Evolutionary conservation across 2,329 filamentous ascomycete species (phyloP).

Genomic region (Teratosphaeria pseudoeucalypti): DNA sequence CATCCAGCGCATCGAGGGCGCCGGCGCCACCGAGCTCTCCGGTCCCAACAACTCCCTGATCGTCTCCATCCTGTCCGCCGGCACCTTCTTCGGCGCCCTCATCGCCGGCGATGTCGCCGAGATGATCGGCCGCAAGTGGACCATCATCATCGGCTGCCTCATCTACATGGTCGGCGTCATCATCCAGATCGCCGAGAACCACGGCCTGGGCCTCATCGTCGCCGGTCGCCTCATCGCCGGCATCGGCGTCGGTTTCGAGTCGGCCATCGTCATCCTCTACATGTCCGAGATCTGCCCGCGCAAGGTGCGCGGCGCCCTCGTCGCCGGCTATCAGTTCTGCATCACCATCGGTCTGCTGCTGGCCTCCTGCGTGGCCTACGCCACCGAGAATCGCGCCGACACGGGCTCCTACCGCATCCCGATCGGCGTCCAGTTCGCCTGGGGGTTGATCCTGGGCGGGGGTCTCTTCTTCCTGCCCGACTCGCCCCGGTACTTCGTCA

Average conservation of each 20-base stretch:
- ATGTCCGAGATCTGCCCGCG: slow-evolving; percentile 62
- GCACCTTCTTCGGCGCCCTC: slow-evolving; percentile 67
- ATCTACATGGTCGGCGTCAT: slow-evolving; percentile 50
- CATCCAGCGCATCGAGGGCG: slow-evolving; percentile 41
- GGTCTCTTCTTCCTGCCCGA: slow-evolving; percentile 73
- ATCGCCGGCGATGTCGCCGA: slow-evolving; percentile 71
- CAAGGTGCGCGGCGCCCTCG: slow-evolving; percentile 61
- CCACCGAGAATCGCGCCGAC: slow-evolving; percentile 50
- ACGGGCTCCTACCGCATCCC: slow-evolving; percentile 68
- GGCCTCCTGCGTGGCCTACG: slow-evolving; percentile 65
- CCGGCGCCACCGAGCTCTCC: slow-evolving; percentile 17
- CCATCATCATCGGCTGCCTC: slow-evolving; percentile 58
- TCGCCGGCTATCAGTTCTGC: slow-evolving; percentile 76
- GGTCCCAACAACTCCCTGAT: slow-evolving; percentile 46
- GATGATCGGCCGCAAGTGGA: slow-evolving; percentile 60
- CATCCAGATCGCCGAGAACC: slow-evolving; percentile 48
- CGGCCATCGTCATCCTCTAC: slow-evolving; percentile 72
- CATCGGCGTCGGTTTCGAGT: slow-evolving; percentile 70
- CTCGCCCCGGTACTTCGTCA: slow-evolving; percentile 77
- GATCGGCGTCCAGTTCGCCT: slow-evolving; percentile 68
- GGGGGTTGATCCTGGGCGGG: slow-evolving; percentile 62
- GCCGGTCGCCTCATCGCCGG: slow-evolving; percentile 66
- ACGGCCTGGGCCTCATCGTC: slow-evolving; percentile 53
- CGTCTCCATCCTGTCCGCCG: slow-evolving; percentile 60
- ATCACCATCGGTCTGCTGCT: slow-evolving; percentile 61